Percentiles rank a stretch among this genome's conserved stretches.
These are phyloP conservation scores for Diaporthe sp. DNA, from an alignment of 2,329 filamentous ascomycete genomes.

Conservation along the genomic window DNA sequence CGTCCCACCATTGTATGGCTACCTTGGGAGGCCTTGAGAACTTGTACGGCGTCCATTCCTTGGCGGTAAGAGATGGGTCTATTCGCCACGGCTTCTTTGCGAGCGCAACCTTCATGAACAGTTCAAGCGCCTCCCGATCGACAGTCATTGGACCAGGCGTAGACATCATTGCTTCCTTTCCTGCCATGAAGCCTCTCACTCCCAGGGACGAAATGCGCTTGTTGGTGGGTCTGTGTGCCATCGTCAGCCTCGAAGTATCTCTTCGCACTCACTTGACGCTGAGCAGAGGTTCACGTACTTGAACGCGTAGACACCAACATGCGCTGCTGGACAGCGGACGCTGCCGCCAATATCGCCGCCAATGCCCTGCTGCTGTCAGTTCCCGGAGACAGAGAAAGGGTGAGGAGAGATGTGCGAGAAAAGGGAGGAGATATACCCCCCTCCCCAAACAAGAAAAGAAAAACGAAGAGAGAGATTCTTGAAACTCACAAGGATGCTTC, in stretches of 20 bases:
- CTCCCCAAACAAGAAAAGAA: no score
- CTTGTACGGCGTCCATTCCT: not conserved
- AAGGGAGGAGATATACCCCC: no score
- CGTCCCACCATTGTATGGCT: conserved; percentile 43
- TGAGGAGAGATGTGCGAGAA: no score
- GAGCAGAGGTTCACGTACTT: not conserved
- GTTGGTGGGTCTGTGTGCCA: conserved; percentile 48
- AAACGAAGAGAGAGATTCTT: not conserved
- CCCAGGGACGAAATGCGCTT: conserved; percentile 42
- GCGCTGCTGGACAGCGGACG: conserved; percentile 54
- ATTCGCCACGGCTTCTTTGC: not conserved
- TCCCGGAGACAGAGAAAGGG: not conserved
- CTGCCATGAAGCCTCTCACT: conserved; percentile 4
- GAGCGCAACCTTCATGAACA: not conserved
- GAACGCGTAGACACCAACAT: conserved; percentile 51
- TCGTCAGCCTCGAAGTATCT: not conserved
- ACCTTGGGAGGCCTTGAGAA: not conserved
- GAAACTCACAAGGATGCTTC: not conserved
- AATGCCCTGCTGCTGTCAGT: conserved; percentile 37
- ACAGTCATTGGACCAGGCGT: not conserved
- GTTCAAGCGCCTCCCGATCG: not conserved
- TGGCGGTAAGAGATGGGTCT: not conserved
- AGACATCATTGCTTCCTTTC: not conserved
- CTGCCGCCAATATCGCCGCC: conserved; percentile 60
- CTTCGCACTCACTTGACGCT: not conserved